These are phyloP conservation scores for Phalaenopsis equestris DNA, from an alignment of 106 monocot genomes.

Conservation along the genomic window DNA sequence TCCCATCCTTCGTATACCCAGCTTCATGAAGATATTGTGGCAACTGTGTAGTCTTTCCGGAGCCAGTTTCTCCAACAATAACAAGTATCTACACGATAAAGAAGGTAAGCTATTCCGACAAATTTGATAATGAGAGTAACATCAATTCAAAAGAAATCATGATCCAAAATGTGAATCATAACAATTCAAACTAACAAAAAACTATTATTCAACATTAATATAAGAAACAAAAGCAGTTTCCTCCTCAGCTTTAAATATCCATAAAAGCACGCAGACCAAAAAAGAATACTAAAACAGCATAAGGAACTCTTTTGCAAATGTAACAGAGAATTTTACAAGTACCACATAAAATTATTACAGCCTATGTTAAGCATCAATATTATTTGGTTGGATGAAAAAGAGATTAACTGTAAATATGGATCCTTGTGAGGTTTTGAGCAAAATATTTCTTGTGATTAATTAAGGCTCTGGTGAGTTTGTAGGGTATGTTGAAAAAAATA, in stretches of 20 bases:
- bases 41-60: conserved; percentile 97
- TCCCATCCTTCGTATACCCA: conserved; percentile 63
- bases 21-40: conserved; percentile 94
- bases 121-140: not conserved
- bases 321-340: not conserved
- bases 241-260: no score
- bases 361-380: no score
- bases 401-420: no score
- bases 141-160: not conserved
- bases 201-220: not conserved
- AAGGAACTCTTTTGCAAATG: no score
- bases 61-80: conserved; percentile 97
- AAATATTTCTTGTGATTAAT: no score
- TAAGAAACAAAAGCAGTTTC: not conserved
- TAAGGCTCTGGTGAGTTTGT: no score
- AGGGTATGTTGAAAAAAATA: no score
- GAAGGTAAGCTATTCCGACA: not conserved
- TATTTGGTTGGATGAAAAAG: no score
- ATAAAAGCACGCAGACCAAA: no score
- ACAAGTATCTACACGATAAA: conserved; percentile 62
- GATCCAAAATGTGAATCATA: not conserved
- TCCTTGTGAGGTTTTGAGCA: no score
- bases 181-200: not conserved
- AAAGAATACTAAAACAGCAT: no score
- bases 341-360: not conserved